A percentile compares a stretch with the other conserved stretches of the same genome.
These are phyloP conservation scores for Nitzschia inconspicua DNA, from an alignment of 108 stramenopile species.

Conservation along the genomic window DNA sequence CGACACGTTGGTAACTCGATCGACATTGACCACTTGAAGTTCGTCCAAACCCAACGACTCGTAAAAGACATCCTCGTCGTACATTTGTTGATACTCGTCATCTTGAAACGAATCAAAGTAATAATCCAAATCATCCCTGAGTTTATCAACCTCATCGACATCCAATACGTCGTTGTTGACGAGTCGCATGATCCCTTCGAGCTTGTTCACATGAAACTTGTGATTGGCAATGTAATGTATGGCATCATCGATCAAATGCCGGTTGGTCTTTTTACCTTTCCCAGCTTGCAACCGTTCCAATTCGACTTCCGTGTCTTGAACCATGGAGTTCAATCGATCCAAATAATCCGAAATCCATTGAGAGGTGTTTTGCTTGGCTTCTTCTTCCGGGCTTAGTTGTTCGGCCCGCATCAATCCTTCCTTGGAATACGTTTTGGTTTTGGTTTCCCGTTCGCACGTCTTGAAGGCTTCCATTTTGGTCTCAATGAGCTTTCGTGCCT, in stretches of 20 bases:
- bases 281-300: constrained; percentile 75
- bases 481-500: constrained; percentile 87
- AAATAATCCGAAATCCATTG: constrained; percentile 78
- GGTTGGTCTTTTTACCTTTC: constrained; percentile 88
- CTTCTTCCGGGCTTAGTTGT: constrained; percentile 73
- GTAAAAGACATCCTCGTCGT: constrained; percentile 92
- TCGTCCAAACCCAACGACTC: constrained; percentile 88
- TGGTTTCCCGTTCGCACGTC: constrained; percentile 97
- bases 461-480: constrained; percentile 99
- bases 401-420: constrained; percentile 90
- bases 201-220: constrained; percentile 88
- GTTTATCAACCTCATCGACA: constrained; percentile 76
- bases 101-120: constrained; percentile 91
- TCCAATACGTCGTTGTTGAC: constrained; percentile 92
- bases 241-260: constrained; percentile 67
- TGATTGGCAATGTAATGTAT: constrained; percentile 77
- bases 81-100: constrained; percentile 83
- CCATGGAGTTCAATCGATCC: constrained; percentile 57
- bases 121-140: constrained; percentile 95
- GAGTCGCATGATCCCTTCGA: constrained; percentile 95
- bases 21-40: constrained; percentile 81
- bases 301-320: constrained; percentile 88
- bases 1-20: constrained; percentile 59
- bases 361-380: constrained; percentile 67
- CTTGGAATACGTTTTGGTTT: constrained; percentile 97